phyloP scores from a whole-genome alignment of 345 rosid genomes.

The Psidium guajava region DNA sequence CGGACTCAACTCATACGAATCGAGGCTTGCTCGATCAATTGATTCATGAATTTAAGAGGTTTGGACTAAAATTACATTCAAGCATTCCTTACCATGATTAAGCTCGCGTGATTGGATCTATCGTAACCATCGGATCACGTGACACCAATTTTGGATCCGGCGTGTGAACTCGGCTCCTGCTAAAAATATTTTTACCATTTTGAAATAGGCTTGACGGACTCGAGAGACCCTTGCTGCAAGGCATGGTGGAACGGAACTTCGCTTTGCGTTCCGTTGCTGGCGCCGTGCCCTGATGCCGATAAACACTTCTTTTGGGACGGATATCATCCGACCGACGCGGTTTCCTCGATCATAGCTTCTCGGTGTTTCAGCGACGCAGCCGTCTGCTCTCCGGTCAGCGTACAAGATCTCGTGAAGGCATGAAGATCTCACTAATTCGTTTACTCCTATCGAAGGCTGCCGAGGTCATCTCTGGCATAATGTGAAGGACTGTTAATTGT shows the following conservation, averaged over 20 bases:
- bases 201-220: slow-evolving; percentile 17
- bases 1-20: not conserved
- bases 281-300: slow-evolving; percentile 17
- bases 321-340: slow-evolving; percentile 22
- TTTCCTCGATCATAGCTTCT: slow-evolving; percentile 14
- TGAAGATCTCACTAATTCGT: not conserved
- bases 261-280: slow-evolving; percentile 23
- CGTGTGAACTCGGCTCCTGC: not conserved
- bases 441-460: not conserved
- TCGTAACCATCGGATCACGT: not conserved
- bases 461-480: not conserved
- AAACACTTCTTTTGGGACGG: slow-evolving; percentile 35
- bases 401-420: slow-evolving; percentile 11
- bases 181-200: not conserved
- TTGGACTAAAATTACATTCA: not conserved
- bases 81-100: not conserved
- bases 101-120: not conserved
- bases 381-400: slow-evolving; percentile 22
- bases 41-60: not conserved
- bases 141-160: not conserved
- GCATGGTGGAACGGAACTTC: slow-evolving; percentile 39
- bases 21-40: not conserved
- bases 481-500: not conserved
- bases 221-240: slow-evolving; percentile 30
- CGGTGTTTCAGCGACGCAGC: slow-evolving; percentile 13